Evolutionary conservation across 78 protist genomes (phyloP).

Genomic region (Andalucia godoyi): DNA sequence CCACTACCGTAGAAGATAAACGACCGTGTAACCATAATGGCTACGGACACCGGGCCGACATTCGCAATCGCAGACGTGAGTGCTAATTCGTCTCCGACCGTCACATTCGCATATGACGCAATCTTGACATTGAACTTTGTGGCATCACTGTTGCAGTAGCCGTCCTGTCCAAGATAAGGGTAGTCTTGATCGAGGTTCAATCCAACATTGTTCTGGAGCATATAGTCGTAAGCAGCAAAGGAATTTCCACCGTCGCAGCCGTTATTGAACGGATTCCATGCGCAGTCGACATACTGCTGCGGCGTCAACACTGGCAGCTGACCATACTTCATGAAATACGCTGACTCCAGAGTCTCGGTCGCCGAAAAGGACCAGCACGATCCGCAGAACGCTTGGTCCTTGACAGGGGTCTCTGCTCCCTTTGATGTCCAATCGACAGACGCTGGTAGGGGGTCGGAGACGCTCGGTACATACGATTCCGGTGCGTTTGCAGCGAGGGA

Average conservation of each 20-base stretch:
- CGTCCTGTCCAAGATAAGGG: constrained; percentile 58
- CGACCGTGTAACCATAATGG: not conserved
- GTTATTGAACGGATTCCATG: not conserved
- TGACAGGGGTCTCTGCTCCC: constrained; percentile 54
- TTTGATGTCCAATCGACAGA: constrained; percentile 46
- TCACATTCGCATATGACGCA: constrained; percentile 26
- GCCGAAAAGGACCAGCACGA: constrained; percentile 69
- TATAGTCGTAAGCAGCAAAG: too few species aligned
- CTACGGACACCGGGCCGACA: not conserved
- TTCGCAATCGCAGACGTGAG: not conserved
- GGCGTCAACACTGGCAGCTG: constrained; percentile 6
- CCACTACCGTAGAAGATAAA: constrained; percentile 69
- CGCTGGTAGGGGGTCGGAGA: not conserved
- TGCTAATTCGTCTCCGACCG: constrained; percentile 33
- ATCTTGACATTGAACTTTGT: constrained; percentile 17
- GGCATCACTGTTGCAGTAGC: constrained; percentile 14
- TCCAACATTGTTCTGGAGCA: too few species aligned
- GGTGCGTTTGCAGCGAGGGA: too few species aligned
- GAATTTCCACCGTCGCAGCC: constrained; percentile 53
- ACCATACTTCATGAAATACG: constrained; percentile 12
- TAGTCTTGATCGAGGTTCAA: too few species aligned
- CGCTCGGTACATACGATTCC: not conserved
- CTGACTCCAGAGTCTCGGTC: constrained; percentile 6
- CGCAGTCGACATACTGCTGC: constrained; percentile 29
- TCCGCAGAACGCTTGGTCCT: constrained; percentile 66